Evolutionary conservation across 345 rosid genomes (phyloP), one percentile per base, ranked within the genome.

Genomic region (Laguncularia racemosa): DNA sequence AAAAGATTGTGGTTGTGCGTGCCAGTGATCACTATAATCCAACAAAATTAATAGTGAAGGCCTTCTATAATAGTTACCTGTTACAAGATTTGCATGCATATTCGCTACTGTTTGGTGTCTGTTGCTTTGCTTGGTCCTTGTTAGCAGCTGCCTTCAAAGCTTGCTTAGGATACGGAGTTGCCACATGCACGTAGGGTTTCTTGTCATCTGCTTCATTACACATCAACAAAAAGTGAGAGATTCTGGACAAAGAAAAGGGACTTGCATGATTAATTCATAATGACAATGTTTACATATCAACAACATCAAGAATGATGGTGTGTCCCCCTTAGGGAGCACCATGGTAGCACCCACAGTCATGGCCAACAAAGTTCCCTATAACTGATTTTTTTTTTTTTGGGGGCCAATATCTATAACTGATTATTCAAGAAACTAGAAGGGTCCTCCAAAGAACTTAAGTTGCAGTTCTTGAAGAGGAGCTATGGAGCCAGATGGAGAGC

Each of bases 101-200:
- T 17, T 80, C 53, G 2, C 73, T 71, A 8, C 82, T 59, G 50
- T 81, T 90, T 1, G 78, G 71, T 55, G 71, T 61, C 60, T 75
- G 85, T 58, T 73, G 81, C 71, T 79, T 79, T 20, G 67, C 59
- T 55, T 70, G 70, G 57, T 67, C 71, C 44, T 69, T 77, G 44
- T 59, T 71, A 33, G 78, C 77, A 49, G 66, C 67, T 10, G 69
- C 66, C 66, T 84, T 87, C 12, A 58, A 73, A 44, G 48, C 70
- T 33, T 81, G 72, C 77, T 91, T 91, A 11, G 95, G 97, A 73
- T 91, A 73, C 19, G 97, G 97, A 16, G 95, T 88, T 26, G 93
- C 88, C 0, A 63, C 17, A 44, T 85, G 91, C 13, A 38, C 78
- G 48, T 53, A 77, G 12, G 52, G 67, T 67, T 85, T 91, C 86